These are phyloP conservation scores for Myxozyma vanderwaltii DNA, from an alignment of 805 yeast species.

Conservation along the genomic window DNA sequence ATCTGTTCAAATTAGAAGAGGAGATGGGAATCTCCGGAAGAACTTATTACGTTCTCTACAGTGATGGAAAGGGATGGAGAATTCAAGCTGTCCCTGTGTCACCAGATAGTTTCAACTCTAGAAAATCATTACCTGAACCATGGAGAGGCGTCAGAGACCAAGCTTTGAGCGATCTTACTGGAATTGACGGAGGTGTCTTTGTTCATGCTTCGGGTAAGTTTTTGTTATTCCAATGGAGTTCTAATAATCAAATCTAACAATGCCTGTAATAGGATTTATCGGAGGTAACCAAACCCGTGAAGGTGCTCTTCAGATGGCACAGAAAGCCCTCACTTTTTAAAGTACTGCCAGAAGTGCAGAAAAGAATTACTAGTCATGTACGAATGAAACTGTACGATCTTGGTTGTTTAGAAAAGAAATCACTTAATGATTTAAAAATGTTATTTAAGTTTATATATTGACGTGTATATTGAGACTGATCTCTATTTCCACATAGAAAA, in stretches of 20 bases:
- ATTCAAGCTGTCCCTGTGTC: slow-evolving; percentile 89
- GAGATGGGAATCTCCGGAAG: slow-evolving; percentile 44
- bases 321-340: slow-evolving; percentile 42
- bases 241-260: neutral
- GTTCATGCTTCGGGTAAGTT: slow-evolving; percentile 64
- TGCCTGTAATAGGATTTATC: slow-evolving; percentile 71
- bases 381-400: neutral
- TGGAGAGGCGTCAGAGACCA: slow-evolving; percentile 98
- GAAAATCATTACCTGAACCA: slow-evolving; percentile 83
- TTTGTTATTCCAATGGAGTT: slow-evolving; percentile 37
- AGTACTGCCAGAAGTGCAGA: too few species aligned
- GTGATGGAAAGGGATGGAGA: slow-evolving; percentile 74
- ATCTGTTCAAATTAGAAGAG: slow-evolving; percentile 71
- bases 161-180: slow-evolving; percentile 67
- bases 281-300: slow-evolving; percentile 88
- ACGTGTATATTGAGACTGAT: slow-evolving; percentile 1
- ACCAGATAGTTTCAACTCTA: slow-evolving; percentile 74
- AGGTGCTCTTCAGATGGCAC: slow-evolving; percentile 75
- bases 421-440: neutral
- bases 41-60: slow-evolving; percentile 75
- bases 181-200: slow-evolving; percentile 85
- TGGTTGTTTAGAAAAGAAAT: neutral
- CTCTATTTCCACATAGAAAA: neutral
- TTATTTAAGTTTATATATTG: neutral
- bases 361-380: too few species aligned